Base-by-base conservation (phyloP, 768 basidiomycete genomes). In the Crepidotus variabilis region DNA sequence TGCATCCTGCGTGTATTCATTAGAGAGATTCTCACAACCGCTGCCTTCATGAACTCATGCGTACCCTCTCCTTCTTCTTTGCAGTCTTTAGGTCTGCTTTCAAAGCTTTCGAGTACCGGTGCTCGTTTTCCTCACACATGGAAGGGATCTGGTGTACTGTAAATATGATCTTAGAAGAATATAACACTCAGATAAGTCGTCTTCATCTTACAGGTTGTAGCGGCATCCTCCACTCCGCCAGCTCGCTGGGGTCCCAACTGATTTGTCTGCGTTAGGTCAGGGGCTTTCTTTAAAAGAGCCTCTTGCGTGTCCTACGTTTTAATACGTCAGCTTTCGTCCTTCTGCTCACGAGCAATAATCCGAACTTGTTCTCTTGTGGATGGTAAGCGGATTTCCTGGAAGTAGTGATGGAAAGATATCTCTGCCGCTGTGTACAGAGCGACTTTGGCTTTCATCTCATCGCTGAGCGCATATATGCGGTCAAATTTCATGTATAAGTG, bases 21-120 rank as follows among this genome's bases (percentile, higher is more conserved):
- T 22, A 2, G 51, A n/a, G 11, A 8, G 32, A 28, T 33, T 2
- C 11, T 14, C 9, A 20, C 22, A 47, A 52, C 22, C 7, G 47
- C 49, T n/a, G n/a, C n/a, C n/a, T n/a, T n/a, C n/a, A n/a, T n/a
- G n/a, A n/a, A 45, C 33, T 52, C 47, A 48, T 18, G 24, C 54
- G 6, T 46, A 67, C 66, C 59, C 62, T 63, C 60, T 65, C 66
- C 24, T 57, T 57, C 35, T 56, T 55, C 55, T 51, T 67, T 5
- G 61, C 59, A 21, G 64, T 54, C 46, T 65, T 64, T 22, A 67
- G 57, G 53, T 63, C 63, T 2, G 54, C 57, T 50, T 64, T 62
- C 6, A 65, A 57, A 5, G 56, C 58, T 34, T 56, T 64, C 18
- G 66, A 65, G 53, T 63, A 59, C 6, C 61, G 52, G 16, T 50